phyloP scores from a whole-genome alignment of 495 filamentous ascomycete genomes.

The Xylaria venustula region DNA sequence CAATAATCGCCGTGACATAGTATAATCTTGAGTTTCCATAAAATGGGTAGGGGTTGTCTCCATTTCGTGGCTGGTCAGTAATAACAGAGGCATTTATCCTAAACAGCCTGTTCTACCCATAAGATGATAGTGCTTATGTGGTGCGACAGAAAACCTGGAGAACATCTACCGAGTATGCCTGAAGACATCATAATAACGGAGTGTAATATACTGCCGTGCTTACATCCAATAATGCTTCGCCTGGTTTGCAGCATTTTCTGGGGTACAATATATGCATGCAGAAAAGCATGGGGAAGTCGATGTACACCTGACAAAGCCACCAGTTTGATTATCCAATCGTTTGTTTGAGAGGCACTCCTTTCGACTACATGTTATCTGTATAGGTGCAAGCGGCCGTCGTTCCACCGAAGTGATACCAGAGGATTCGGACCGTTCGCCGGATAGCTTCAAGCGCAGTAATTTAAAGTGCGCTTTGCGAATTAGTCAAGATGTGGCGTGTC shows the following conservation, averaged over 20 bases:
- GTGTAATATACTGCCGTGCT: not conserved
- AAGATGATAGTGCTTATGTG: not conserved
- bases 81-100: not conserved
- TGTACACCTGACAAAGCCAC: constrained; percentile 6
- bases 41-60: not conserved
- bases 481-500: no score
- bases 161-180: not conserved
- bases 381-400: not conserved
- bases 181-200: not conserved
- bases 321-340: not conserved
- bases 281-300: constrained; percentile 8
- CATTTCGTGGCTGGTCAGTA: not conserved
- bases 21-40: not conserved
- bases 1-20: no score
- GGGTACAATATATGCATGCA: constrained; percentile 5
- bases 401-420: not conserved
- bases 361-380: not conserved
- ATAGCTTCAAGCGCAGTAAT: not conserved
- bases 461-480: not conserved
- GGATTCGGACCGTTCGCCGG: not conserved
- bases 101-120: constrained; percentile 6
- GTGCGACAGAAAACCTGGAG: not conserved
- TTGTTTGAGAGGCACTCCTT: no score
- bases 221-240: not conserved
- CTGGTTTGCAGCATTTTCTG: not conserved